Evolutionary conservation across 768 basidiomycete genomes (phyloP), one percentile per base, ranked within the genome.

Genomic region (Boletus eberwhitei): DNA sequence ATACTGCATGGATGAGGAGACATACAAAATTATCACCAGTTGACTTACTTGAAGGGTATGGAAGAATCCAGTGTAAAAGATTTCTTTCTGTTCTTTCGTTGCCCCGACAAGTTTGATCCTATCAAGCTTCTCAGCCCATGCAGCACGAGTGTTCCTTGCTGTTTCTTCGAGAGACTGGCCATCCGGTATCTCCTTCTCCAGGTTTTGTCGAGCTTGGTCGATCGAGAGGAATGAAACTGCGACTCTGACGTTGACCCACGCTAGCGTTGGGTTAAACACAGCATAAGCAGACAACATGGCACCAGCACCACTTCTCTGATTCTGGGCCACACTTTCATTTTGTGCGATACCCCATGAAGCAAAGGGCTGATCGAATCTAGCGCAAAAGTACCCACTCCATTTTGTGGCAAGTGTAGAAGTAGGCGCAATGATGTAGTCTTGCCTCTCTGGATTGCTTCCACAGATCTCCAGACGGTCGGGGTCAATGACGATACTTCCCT

Each of bases 211-310:
- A 1, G 86, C 86, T 55, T 88, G 87, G 4, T 85, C 83, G 8
- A 83, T 71, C 1, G 85, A 87, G 53, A 90, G 86, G 66, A 89
- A 88, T 5, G 87, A 89, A 4, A 87, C 85, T 3, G 86, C 87
- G 2, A 90, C 74, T 12, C 84, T 74, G 8, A 86, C 79, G 7
- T 80, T 76, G 39, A 87, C 73, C 13, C 67, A 64, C 21, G 73
- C 64, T 4, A 60, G 56, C 2, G 50, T 48, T 0, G 65, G 59
- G 16, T 59, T 54, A 53, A 90, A 82, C 4, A 67, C 65, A 4
- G 75, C 79, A 55, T 80, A 86, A 0, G 78, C 87, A 16, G 78
- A 76, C 8, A 86, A 64, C 32, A 79, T 57, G 11, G 75, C 57
- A 3, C 85, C 87, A 6, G 69, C 55, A 3, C 74, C 73, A 0